A percentile compares a stretch with the other conserved stretches of the same genome.
phyloP scores from a whole-genome alignment of 2,329 filamentous ascomycete genomes.

The Trichoderma sp. region DNA sequence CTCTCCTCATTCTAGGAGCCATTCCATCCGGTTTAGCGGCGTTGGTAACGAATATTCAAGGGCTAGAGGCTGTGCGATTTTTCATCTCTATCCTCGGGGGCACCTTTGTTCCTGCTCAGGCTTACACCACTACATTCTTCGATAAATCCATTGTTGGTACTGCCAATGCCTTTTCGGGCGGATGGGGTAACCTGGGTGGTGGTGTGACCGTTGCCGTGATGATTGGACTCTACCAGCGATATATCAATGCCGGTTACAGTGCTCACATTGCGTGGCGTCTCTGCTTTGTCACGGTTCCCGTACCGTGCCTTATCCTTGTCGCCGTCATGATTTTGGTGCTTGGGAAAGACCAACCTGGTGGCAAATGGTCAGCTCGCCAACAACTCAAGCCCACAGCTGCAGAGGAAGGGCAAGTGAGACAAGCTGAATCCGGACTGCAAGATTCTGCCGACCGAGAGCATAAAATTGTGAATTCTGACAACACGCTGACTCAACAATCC shows the following conservation, averaged over 20 bases:
- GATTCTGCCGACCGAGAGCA: neutral
- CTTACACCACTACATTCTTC: constrained; percentile 90
- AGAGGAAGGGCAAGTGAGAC: constrained; percentile 55
- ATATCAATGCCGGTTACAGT: constrained; percentile 50
- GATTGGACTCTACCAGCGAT: constrained; percentile 79
- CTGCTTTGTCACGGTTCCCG: constrained; percentile 65
- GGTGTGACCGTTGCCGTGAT: constrained; percentile 93
- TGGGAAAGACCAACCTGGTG: constrained; percentile 78
- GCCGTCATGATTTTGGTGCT: constrained; percentile 68
- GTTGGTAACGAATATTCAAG: constrained; percentile 59
- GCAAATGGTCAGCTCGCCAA: constrained; percentile 73
- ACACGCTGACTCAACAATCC: neutral
- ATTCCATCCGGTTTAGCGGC: constrained; percentile 81
- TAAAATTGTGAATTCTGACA: neutral
- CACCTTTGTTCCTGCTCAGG: constrained; percentile 80
- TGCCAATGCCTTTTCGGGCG: constrained; percentile 79
- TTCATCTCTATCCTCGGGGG: constrained; percentile 78
- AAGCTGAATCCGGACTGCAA: neutral
- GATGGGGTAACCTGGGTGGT: constrained; percentile 82
- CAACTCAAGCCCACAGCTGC: constrained; percentile 44
- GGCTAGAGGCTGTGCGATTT: constrained; percentile 72
- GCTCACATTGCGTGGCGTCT: constrained; percentile 71
- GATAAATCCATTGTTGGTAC: constrained; percentile 90
- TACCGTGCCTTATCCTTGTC: constrained; percentile 71
- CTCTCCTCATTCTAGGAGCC: constrained; percentile 71